Evolutionary conservation across 1,284 basidiomycete genomes (phyloP).

Genomic region (Pisolithus thermaeus): DNA sequence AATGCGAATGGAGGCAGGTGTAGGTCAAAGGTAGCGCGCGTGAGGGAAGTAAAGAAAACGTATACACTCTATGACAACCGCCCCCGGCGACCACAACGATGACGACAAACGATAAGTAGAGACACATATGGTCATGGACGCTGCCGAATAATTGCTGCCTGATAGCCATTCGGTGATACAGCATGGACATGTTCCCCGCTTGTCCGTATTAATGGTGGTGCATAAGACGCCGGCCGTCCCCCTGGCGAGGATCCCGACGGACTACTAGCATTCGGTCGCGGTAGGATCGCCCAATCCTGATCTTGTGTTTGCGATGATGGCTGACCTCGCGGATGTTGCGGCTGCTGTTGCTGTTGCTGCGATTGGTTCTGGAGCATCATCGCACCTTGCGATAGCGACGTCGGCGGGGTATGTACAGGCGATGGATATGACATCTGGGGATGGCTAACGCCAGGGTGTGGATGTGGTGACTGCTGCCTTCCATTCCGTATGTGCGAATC

Average conservation of each 20-base stretch:
- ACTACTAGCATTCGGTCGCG: slow-evolving; percentile 35
- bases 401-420: slow-evolving; percentile 23
- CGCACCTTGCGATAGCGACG: slow-evolving; percentile 38
- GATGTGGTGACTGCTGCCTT: slow-evolving; percentile 37
- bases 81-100: neutral
- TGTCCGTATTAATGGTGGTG: slow-evolving; percentile 40
- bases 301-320: slow-evolving; percentile 37
- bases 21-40: slow-evolving; percentile 1
- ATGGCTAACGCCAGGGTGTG: slow-evolving; percentile 35
- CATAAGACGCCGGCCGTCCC: slow-evolving; percentile 53
- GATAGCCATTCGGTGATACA: slow-evolving; percentile 44
- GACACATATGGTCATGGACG: slow-evolving; percentile 33
- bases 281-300: slow-evolving; percentile 45
- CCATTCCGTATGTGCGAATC: slow-evolving; percentile 40
- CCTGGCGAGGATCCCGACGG: slow-evolving; percentile 37
- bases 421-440: slow-evolving; percentile 40
- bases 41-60: neutral
- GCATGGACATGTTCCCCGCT: slow-evolving; percentile 41
- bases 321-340: neutral
- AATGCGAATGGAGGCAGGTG: too few relatives aligned
- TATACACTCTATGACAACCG: neutral
- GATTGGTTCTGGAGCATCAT: slow-evolving; percentile 35
- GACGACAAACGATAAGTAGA: neutral
- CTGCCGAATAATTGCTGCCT: slow-evolving; percentile 45
- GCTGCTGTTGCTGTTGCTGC: slow-evolving; percentile 28